Base-by-base conservation (phyloP, 805 yeast genomes). In the Blastobotrys muscicola region DNA sequence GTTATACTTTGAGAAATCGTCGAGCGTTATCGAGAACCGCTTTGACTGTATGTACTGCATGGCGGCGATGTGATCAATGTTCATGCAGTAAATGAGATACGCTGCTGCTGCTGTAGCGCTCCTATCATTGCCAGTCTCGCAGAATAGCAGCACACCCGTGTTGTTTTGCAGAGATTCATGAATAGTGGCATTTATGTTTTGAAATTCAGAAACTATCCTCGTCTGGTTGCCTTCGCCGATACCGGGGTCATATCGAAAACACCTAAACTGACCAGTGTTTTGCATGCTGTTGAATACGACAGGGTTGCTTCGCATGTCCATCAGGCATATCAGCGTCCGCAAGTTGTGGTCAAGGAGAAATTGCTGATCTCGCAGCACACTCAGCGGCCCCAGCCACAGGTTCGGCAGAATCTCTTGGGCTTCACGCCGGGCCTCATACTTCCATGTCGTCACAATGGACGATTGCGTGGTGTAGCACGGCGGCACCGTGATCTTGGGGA, bases 331-430 rank as follows among this genome's bases (percentile, higher is more conserved):
- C 32, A 52, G 36, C 4, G 47, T 45, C 2, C 48, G 41, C 47
- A 73, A 66, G 47, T 69, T 68, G 44, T 68, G 58, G n/a, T 56
- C 50, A 13, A 46, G 42, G 8, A 74, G 50, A 42, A 69, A 66
- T 7, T 58, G 61, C 7, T 53, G 50, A 51, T 70, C 68, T 1
- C 66, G 59, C n/a, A 70, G 54, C 1, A 68, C 61, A 40, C 69
- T 60, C 43, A 70, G 49, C 1, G 78, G 75, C 1, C 79, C 78
- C 29, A 74, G 59, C 62, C 68, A 71, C 2, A 72, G 55, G 37
- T 64, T 58, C 13, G 64, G 62, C 8, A 66, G 56, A 12, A 74
- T 45, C 45, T 59, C 62, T 52, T 72, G 76, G 2, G 76, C 71
- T 33, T 57, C 43, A 33, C 60, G 54, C n/a, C 66, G 56, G 32